A percentile compares a stretch with the other conserved stretches of the same genome.
phyloP scores from a whole-genome alignment of 2,329 filamentous ascomycete genomes.

The Claviceps sp. region DNA sequence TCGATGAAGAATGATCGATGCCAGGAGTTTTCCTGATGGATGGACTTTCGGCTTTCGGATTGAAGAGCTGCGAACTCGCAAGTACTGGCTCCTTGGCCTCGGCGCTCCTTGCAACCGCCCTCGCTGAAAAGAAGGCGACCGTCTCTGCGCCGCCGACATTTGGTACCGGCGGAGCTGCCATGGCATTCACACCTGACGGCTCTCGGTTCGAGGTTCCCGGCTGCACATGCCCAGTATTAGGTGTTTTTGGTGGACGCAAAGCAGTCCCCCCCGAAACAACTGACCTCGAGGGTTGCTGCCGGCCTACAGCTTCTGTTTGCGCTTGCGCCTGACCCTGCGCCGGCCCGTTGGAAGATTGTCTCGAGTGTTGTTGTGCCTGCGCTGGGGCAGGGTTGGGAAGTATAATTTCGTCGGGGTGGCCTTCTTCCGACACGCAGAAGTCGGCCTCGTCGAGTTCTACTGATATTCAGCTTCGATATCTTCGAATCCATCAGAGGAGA shows the following conservation, averaged over 20 bases:
- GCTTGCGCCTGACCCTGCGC: conserved; percentile 10
- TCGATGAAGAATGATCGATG: conserved; percentile 66
- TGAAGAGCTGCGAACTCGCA: conserved; percentile 39
- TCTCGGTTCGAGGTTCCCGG: conserved; percentile 5
- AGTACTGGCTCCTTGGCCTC: conserved; percentile 20
- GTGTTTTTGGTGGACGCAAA: conserved; percentile 20
- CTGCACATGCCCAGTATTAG: conserved; percentile 15
- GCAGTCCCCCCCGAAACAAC: conserved; percentile 8
- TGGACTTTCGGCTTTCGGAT: conserved; percentile 64
- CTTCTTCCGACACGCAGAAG: conserved; percentile 55
- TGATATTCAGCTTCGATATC: conserved; percentile 23
- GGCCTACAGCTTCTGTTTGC: conserved; percentile 6
- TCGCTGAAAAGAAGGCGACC: conserved; percentile 7
- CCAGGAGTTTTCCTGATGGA: conserved; percentile 83
- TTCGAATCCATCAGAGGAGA: conserved; percentile 23
- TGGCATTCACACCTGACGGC: conserved; percentile 11
- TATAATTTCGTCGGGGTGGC: conserved; percentile 64
- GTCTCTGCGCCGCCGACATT: conserved; percentile 11
- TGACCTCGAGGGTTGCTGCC: conserved; percentile 6
- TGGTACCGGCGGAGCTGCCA: conserved; percentile 34
- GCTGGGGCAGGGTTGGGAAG: conserved; percentile 26
- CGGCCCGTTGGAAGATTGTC: conserved; percentile 8
- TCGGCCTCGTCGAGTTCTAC: conserved; percentile 65
- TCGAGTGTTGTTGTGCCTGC: conserved; percentile 11
- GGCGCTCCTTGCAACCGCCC: conserved; percentile 16